Base-by-base conservation (phyloP, 129 eudicot genomes). In the Cynara cardunculus region DNA sequence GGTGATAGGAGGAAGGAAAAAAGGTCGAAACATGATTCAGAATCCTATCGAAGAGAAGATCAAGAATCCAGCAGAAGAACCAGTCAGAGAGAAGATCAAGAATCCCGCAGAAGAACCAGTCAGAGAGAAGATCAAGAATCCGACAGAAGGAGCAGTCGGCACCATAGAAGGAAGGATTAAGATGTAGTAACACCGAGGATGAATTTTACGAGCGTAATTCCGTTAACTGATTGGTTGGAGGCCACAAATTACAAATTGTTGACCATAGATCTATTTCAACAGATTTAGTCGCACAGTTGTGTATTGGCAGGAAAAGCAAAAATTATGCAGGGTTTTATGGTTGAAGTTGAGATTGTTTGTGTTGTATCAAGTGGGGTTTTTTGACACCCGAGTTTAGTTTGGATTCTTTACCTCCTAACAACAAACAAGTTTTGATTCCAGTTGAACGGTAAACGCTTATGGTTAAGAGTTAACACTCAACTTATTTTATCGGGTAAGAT, bases 11-110 rank as follows among this genome's bases (percentile, higher is more conserved):
- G 86, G 71, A 82, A 46, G 49, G 90, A 85, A 32, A 88, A 83
- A 72, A 75, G 86, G 76, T 85, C 88, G 13, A 87, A 80, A 59
- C 64, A 65, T 25, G 98, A 91, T 16, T 85, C 87, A 7, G 92
- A 72, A 71, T 78, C 91, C 0, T 73, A 82, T 77, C 77, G 32
- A 67, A 88, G 86, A 53, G 62, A 53, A 53, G 62, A 53, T 53
- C 7, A 5, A 53, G 62, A 53, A 16, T 53, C 62, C 6, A 18
- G 16, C 62, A 14, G 56, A 44, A 31, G 35, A 31, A 31, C 6
- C 35, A 31, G 35, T 79, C 77, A 26, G 61, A 88, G 86, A 71
- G 62, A 84, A 21, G 68, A 62, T 62, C 27, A 1, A 62, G 68
- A 62, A 21, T 19, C 68, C 68, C 8, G 26, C 68, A 24, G 69